phyloP scores from a whole-genome alignment of 495 filamentous ascomycete genomes.

The Glutinoglossum americanum region DNA sequence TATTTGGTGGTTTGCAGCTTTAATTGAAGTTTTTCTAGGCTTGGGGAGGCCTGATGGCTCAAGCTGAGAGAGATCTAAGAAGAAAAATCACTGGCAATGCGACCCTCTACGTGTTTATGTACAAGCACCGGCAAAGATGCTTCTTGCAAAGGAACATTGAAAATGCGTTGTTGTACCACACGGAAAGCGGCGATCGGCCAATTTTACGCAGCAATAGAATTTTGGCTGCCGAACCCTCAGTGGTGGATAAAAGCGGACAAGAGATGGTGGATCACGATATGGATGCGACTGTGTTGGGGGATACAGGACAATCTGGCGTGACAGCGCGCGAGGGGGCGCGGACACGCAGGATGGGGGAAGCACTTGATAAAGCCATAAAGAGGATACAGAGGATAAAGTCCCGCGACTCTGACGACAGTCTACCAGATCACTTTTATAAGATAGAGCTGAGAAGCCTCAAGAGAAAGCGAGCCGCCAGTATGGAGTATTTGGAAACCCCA shows the following conservation, averaged over 20 bases:
- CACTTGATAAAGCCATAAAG: background rate
- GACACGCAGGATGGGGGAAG: background rate
- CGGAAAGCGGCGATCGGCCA: background rate
- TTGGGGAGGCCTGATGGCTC: background rate
- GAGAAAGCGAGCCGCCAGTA: background rate
- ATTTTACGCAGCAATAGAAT: background rate
- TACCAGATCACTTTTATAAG: background rate
- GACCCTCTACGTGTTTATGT: background rate
- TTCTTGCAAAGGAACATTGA: constrained; percentile 1
- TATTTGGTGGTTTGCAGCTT: background rate
- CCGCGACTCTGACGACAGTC: background rate
- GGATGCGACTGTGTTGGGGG: background rate
- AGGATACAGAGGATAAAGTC: background rate
- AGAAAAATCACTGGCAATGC: constrained; percentile 3
- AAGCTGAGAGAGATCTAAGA: background rate
- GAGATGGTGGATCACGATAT: background rate
- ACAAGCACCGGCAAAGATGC: background rate
- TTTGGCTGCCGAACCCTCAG: background rate
- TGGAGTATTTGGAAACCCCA: background rate
- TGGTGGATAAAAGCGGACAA: background rate
- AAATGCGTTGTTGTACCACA: background rate
- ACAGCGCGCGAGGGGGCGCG: background rate
- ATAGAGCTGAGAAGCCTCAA: background rate
- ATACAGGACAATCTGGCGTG: background rate
- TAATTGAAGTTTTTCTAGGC: background rate